Evolutionary conservation across 2,329 filamentous ascomycete species (phyloP).

Genomic region (Diaporthe ampelina): DNA sequence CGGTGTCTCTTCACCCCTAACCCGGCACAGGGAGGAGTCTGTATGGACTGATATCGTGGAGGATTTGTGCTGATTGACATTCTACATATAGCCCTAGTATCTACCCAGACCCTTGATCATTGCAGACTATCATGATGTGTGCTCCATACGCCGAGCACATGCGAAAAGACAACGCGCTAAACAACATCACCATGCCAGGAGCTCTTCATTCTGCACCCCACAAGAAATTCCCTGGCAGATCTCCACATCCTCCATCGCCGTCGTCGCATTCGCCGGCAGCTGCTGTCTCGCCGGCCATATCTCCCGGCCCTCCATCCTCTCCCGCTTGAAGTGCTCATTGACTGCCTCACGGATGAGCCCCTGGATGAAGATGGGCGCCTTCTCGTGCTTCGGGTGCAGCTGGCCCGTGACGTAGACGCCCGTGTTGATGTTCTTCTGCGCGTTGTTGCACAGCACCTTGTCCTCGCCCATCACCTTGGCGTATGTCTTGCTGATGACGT

Average conservation of each 20-base stretch:
- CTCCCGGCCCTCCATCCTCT: conserved; percentile 15
- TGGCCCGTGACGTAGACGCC: conserved; percentile 25
- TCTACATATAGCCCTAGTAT: neutral
- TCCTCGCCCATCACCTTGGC: conserved; percentile 21
- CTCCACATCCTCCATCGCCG: conserved; percentile 6
- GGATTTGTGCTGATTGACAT: neutral
- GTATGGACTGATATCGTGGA: too few species aligned
- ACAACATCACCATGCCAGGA: conserved; percentile 5
- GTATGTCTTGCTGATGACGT: conserved; percentile 19
- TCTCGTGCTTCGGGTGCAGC: conserved; percentile 28
- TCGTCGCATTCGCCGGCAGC: neutral
- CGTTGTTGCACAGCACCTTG: conserved; percentile 30
- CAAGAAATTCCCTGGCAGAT: neutral
- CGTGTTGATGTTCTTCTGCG: conserved; percentile 28
- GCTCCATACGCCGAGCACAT: neutral
- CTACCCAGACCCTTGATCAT: neutral
- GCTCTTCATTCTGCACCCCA: neutral
- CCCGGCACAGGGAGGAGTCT: neutral
- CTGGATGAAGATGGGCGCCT: conserved; percentile 16
- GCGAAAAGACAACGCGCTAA: neutral
- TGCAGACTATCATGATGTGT: neutral
- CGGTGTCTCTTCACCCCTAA: neutral
- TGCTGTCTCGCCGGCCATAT: conserved; percentile 16
- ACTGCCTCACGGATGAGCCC: conserved; percentile 14
- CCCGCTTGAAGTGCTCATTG: conserved; percentile 19